phyloP scores from a whole-genome alignment of 495 filamentous ascomycete species.

The Aspergillus asperescens region DNA sequence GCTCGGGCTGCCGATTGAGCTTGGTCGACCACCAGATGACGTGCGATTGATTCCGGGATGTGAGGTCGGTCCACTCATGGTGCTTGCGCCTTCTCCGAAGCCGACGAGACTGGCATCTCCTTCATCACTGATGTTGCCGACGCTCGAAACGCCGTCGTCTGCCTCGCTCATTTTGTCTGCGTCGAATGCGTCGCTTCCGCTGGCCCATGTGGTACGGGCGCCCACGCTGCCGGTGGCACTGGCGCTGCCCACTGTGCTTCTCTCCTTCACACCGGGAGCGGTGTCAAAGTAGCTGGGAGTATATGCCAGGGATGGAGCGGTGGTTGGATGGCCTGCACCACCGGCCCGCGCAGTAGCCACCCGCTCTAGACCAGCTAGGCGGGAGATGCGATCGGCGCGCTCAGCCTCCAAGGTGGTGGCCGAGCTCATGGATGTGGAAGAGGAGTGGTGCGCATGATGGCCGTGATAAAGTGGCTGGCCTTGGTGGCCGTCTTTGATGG shows the following conservation, averaged over 20 bases:
- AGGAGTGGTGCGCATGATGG: conserved; percentile 51
- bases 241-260: conserved; percentile 81
- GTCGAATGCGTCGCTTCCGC: conserved; percentile 57
- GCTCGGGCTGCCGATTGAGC: conserved; percentile 34
- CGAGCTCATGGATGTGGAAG: conserved; percentile 49
- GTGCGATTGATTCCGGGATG: conserved; percentile 27
- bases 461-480: conserved; percentile 56
- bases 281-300: conserved; percentile 64
- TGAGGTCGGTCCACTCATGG: conserved; percentile 68
- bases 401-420: conserved; percentile 76
- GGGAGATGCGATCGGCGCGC: conserved; percentile 88
- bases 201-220: conserved; percentile 70
- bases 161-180: conserved; percentile 68
- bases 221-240: conserved; percentile 70
- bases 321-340: conserved; percentile 28
- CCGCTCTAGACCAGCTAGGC: conserved; percentile 77
- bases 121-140: conserved; percentile 77
- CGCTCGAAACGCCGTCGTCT: conserved; percentile 55
- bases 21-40: conserved; percentile 32
- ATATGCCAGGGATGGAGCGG: conserved; percentile 24
- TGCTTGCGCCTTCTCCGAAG: conserved; percentile 84
- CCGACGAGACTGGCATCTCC: conserved; percentile 69
- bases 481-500: conserved; percentile 89
- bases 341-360: conserved; percentile 61
- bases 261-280: conserved; percentile 55